Conservation (phyloP, 2,329 filamentous ascomycete species). For the Fusarium nelsonii region DNA sequence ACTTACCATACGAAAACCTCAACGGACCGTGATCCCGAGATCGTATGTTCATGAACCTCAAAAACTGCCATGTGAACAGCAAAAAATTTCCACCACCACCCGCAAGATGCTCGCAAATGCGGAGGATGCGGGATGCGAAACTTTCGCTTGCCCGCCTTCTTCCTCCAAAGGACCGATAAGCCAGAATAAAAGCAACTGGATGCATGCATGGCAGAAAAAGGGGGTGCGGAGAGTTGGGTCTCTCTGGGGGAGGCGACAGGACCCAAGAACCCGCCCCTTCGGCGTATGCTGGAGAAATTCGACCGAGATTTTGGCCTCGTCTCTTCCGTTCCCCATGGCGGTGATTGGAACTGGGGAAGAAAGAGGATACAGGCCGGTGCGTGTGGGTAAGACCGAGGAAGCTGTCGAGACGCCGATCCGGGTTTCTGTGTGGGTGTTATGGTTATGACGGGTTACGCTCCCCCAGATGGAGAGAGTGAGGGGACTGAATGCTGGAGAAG, state of each 20-base stretch:
- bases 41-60: conserved; percentile 17
- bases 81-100: conserved; percentile 12
- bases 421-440: not conserved
- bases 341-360: conserved; percentile 26
- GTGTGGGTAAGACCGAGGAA: conserved; percentile 32
- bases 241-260: conserved; percentile 30
- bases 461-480: conserved; percentile 32
- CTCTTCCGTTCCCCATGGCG: not conserved
- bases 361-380: not conserved
- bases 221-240: conserved; percentile 25
- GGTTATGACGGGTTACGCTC: conserved; percentile 11
- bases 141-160: conserved; percentile 24
- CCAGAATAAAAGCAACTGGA: conserved; percentile 12
- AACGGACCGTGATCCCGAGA: not conserved
- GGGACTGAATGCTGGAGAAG: conserved; percentile 13
- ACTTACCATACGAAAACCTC: not conserved
- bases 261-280: conserved; percentile 7
- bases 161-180: conserved; percentile 32
- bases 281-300: conserved; percentile 20
- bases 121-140: conserved; percentile 35
- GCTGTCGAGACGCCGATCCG: conserved; percentile 14
- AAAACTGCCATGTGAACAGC: conserved; percentile 13
- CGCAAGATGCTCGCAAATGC: conserved; percentile 25
- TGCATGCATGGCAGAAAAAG: conserved; percentile 16
- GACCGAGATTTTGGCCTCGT: conserved; percentile 14